Base-by-base conservation (phyloP, 1,284 basidiomycete genomes). In the Meira miltonrushii region DNA sequence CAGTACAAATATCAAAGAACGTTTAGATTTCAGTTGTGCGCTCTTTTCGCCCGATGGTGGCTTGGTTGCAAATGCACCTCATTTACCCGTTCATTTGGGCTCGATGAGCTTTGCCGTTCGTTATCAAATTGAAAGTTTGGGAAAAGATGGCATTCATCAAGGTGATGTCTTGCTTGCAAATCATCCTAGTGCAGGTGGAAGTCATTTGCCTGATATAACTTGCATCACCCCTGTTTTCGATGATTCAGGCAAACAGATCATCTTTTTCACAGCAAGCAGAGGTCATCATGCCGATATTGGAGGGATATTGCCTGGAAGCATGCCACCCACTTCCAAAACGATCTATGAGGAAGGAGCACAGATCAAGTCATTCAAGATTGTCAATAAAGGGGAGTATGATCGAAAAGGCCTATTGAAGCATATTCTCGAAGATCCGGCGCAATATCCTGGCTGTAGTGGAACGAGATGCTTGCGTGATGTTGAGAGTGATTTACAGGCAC, bases 301-400 rank as follows among this genome's bases (percentile, higher is more conserved):
- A 1, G 87, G 87, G 0, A 88, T 88, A 65, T 82, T 91, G 6
- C 89, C 91, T 86, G 19, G 80, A 2, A 92, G 89, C 15, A 97
- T 97, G 93, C 93, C 93, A 0, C 90, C 93, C 0, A 92, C 88
- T 0, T 90, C 88, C 25, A 89, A 88, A 59, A 90, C 84, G 60
- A 86, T 97, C 52, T 92, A 88, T 66, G 89, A 98, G 75, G 94
- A 98, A 79, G 93, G 93, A 12, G 93, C 93, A 0, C 85, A 92
- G 74, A 90, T 96, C 60, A 84, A 86, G 63, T 89, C 88, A 71
- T 92, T 98, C 84, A 96, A 95, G 80, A 87, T 97, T 64, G 93
- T 98, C 13, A 82, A 85, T 48, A 83, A 84, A 17, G 92, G 93
- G 6, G 79, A 87, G 3, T 96, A 91, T 75, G 86, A 96, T 74